Base-by-base conservation (phyloP, 1,284 basidiomycete genomes). In the Lignosus rhinocerotis region DNA sequence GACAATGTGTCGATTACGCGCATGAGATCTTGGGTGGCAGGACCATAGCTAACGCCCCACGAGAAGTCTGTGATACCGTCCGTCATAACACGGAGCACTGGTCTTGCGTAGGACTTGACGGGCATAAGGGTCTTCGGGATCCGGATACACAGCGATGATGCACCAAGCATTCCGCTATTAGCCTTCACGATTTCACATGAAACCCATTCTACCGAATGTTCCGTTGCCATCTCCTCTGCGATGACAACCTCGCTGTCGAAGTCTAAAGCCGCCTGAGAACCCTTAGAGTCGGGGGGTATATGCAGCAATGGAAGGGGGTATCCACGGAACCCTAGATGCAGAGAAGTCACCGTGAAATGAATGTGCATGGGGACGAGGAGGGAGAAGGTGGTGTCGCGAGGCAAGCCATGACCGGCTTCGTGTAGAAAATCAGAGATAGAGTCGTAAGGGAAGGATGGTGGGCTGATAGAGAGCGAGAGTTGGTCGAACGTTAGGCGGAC, bases 51-150 rank as follows among this genome's bases (percentile, higher is more conserved):
- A 54, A 94, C 86, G 32, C 93, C 93, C 96, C 96, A 98, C 6
- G 89, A 85, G 56, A 98, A 82, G 52, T 88, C 84, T 0, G 93
- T 93, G 6, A 89, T 82, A 33, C 79, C 80, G 10, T 82, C 77
- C 0, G 90, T 86, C 21, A 79, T 76, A 33, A 96, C 81, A 21
- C 82, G 80, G 65, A 98, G 80, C 31, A 77, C 75, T 4, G 95
- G 91, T 44, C 84, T 82, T 3, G 93, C 93, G 70, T 96, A 98
- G 21, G 88, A 92, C 75, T 98, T 98, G 67, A 96, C 90, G 0
- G 96, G 92, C 92, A 96, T 96, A 57, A 95, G 89, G 0, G 94
- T 95, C 73, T 96, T 98, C 0, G 94, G 94, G 33, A 98, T 82
- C 39, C 79, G 71, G 21, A 97, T 76, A 6, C 78, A 76, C 53